Conservation (phyloP, 192 early-diverging fungal genomes). For the Entomortierella chlamydospora region DNA sequence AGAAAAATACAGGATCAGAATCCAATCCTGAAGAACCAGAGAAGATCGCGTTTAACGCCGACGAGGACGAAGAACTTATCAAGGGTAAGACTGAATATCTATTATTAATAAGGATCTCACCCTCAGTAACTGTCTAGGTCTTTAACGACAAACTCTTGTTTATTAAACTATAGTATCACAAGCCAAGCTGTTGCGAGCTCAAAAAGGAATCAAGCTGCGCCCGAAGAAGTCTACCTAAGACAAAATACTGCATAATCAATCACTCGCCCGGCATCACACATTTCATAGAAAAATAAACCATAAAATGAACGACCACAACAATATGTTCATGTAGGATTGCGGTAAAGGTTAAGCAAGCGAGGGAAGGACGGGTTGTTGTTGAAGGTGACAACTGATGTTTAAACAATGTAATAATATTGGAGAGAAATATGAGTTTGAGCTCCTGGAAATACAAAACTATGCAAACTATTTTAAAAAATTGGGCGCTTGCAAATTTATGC, state of each 20-base stretch:
- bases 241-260: background rate
- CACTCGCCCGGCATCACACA: background rate
- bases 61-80: constrained; percentile 48
- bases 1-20: constrained; percentile 26
- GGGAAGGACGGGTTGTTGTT: too few species aligned
- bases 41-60: constrained; percentile 33
- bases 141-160: background rate
- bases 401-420: too few species aligned
- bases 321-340: background rate
- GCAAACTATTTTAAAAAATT: too few species aligned
- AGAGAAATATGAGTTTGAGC: too few species aligned
- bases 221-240: constrained; percentile 28
- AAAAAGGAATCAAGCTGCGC: constrained; percentile 53
- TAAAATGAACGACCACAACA: background rate
- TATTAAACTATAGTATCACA: constrained; percentile 24
- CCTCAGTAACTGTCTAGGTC: background rate
- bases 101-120: background rate
- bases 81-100: constrained; percentile 10
- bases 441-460: too few species aligned
- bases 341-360: background rate
- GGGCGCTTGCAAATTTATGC: too few species aligned
- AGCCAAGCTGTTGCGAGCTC: constrained; percentile 46
- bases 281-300: background rate
- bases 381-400: too few species aligned
- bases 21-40: constrained; percentile 2